Evolutionary conservation across 805 yeast genomes (phyloP).

Genomic region (Teunomyces funiuensis): DNA sequence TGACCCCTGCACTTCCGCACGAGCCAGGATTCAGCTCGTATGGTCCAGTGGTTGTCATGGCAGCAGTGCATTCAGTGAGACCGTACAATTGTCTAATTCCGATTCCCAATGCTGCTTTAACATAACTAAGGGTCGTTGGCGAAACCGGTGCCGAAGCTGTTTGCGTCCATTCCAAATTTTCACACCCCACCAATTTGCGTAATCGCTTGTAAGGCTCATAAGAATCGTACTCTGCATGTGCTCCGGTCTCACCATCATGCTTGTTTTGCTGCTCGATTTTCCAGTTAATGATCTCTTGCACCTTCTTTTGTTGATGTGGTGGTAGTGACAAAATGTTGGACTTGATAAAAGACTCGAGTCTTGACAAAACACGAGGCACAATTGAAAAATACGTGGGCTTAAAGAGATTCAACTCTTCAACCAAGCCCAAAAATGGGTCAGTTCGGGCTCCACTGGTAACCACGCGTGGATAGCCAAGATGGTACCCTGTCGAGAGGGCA

Average conservation of each 20-base stretch:
- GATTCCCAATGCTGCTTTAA: slow-evolving; percentile 25
- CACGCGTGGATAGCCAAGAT: slow-evolving; percentile 50
- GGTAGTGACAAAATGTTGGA: slow-evolving; percentile 5
- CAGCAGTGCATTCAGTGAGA: slow-evolving; percentile 26
- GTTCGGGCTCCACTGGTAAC: slow-evolving; percentile 9
- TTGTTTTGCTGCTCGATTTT: slow-evolving; percentile 9
- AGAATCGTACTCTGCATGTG: slow-evolving; percentile 13
- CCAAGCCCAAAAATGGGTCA: slow-evolving; percentile 22
- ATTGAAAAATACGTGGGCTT: slow-evolving; percentile 30
- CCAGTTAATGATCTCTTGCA: slow-evolving; percentile 11
- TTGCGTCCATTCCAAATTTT: slow-evolving; percentile 18
- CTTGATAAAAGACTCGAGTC: slow-evolving; percentile 25
- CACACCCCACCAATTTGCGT: slow-evolving; percentile 16
- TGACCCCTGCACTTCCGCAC: slow-evolving; percentile 21
- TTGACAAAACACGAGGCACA: slow-evolving; percentile 42
- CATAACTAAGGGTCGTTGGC: slow-evolving; percentile 21
- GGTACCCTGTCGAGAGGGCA: slow-evolving; percentile 47
- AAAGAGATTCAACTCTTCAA: slow-evolving; percentile 29
- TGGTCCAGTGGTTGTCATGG: slow-evolving; percentile 15
- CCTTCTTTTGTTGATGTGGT: slow-evolving; percentile 1
- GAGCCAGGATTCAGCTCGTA: slow-evolving; percentile 26
- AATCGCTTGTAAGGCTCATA: slow-evolving; percentile 14
- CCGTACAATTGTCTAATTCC: slow-evolving; percentile 64
- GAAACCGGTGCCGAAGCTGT: slow-evolving; percentile 35
- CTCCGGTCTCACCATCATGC: slow-evolving; percentile 11